Conservation (phyloP, 2,329 filamentous ascomycete genomes). For the Ophiocordyceps camponoti-floridani region DNA sequence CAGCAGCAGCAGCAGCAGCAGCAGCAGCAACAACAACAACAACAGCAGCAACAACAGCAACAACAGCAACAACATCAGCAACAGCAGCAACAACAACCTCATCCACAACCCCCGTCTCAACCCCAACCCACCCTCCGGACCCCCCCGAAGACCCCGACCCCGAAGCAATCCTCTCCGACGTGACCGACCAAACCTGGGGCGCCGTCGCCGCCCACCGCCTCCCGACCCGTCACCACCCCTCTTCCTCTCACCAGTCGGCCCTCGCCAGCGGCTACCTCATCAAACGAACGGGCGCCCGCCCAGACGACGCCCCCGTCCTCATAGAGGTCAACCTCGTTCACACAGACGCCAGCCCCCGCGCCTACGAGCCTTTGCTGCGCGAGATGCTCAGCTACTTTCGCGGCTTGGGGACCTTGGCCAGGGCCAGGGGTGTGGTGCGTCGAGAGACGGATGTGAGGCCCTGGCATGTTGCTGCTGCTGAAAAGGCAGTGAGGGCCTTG, state of each 20-base stretch:
- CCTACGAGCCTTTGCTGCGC: slow-evolving; percentile 45
- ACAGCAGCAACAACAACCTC: slow-evolving; percentile 30
- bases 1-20: slow-evolving; percentile 22
- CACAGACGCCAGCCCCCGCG: slow-evolving; percentile 28
- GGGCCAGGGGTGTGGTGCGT: slow-evolving; percentile 44
- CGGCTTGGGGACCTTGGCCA: slow-evolving; percentile 49
- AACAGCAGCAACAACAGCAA: slow-evolving; percentile 51
- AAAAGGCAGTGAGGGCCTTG: slow-evolving; percentile 49
- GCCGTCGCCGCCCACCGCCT: slow-evolving; percentile 50
- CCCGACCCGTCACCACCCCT: slow-evolving; percentile 38
- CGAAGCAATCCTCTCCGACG: slow-evolving; percentile 53
- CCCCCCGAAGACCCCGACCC: slow-evolving; percentile 21
- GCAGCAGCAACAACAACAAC: slow-evolving; percentile 25
- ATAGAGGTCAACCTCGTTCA: slow-evolving; percentile 50
- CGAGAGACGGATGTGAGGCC: slow-evolving; percentile 45
- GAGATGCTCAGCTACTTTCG: slow-evolving; percentile 57
- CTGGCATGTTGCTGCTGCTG: slow-evolving; percentile 59
- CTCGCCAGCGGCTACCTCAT: slow-evolving; percentile 48
- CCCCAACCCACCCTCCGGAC: slow-evolving; percentile 11
- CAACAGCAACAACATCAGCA: slow-evolving; percentile 33
- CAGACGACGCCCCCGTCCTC: slow-evolving; percentile 38
- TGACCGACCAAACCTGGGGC: slow-evolving; percentile 61
- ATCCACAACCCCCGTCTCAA: slow-evolving; percentile 13
- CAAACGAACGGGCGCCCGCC: slow-evolving; percentile 37
- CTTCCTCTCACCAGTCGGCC: slow-evolving; percentile 34